Evolutionary conservation across 2,329 filamentous ascomycete species (phyloP).

Genomic region (Microcyclospora tardicrescens): DNA sequence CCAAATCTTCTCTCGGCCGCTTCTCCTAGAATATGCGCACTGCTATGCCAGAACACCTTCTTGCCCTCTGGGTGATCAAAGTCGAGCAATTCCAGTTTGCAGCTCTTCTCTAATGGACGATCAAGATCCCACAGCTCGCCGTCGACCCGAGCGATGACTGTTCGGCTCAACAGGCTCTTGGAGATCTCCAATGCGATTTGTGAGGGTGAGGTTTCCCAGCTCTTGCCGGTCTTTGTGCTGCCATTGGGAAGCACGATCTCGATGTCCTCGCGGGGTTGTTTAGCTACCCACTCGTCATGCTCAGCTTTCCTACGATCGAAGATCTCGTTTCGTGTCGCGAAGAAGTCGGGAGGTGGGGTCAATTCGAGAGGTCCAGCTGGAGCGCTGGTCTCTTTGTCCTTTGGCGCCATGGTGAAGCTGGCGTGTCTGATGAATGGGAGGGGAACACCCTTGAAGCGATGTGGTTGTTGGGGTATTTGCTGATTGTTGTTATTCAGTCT

Average conservation of each 20-base stretch:
- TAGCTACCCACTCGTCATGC: slow-evolving; percentile 61
- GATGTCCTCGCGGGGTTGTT: slow-evolving; percentile 61
- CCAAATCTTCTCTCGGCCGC: slow-evolving; percentile 82
- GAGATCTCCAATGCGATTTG: slow-evolving; percentile 66
- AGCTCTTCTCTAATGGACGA: slow-evolving; percentile 76
- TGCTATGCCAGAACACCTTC: slow-evolving; percentile 96
- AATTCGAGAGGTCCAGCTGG: slow-evolving; percentile 35
- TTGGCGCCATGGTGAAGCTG: slow-evolving; percentile 21
- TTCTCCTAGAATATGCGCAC: slow-evolving; percentile 90
- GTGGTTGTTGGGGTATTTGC: too few species aligned
- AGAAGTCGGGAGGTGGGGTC: slow-evolving; percentile 54
- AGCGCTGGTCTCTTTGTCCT: slow-evolving; percentile 29
- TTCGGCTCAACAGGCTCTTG: slow-evolving; percentile 75
- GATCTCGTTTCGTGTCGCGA: slow-evolving; percentile 70
- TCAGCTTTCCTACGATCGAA: slow-evolving; percentile 82
- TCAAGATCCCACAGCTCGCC: slow-evolving; percentile 88
- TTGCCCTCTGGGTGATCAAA: slow-evolving; percentile 69
- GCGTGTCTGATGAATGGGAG: too few species aligned
- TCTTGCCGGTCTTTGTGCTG: slow-evolving; percentile 57
- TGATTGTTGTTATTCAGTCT: too few species aligned
- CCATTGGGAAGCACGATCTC: slow-evolving; percentile 62
- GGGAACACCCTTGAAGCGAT: too few species aligned
- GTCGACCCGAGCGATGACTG: slow-evolving; percentile 74
- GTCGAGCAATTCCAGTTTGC: slow-evolving; percentile 69
- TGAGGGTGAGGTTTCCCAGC: slow-evolving; percentile 83